Evolutionary conservation across 176 grass and related monocot species (phyloP).

Genomic region (Neostapfia colusana): DNA sequence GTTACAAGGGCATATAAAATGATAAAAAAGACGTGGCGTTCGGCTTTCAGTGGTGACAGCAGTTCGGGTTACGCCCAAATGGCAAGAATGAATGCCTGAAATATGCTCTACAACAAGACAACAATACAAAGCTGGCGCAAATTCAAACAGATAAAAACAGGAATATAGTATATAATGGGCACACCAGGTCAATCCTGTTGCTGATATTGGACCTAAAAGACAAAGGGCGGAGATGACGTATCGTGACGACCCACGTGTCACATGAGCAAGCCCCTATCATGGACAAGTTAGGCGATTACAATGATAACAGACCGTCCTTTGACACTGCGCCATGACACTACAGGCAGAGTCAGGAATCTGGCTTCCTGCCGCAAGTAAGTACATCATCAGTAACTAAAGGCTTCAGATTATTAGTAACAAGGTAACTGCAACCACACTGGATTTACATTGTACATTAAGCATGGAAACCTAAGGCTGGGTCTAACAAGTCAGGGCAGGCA

Average conservation of each 20-base stretch:
- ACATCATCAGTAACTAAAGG: slow-evolving; percentile 48
- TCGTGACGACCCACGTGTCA: no score
- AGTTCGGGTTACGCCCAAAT: slow-evolving; percentile 18
- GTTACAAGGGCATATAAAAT: background rate
- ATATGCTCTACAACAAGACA: slow-evolving; percentile 3
- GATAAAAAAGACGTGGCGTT: background rate
- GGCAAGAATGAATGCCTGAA: background rate
- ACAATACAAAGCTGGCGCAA: background rate
- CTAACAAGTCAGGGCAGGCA: slow-evolving; percentile 31
- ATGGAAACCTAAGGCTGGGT: slow-evolving; percentile 40
- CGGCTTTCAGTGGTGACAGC: background rate
- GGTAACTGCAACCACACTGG: slow-evolving; percentile 48
- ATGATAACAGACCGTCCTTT: slow-evolving; percentile 12
- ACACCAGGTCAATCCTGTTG: slow-evolving; percentile 5
- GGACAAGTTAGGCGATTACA: slow-evolving; percentile 37
- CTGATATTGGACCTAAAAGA: background rate
- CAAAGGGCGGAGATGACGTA: no score
- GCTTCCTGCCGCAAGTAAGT: background rate
- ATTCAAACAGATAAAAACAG: background rate
- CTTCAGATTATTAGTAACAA: slow-evolving; percentile 50
- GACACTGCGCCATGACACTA: slow-evolving; percentile 8
- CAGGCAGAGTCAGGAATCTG: slow-evolving; percentile 33
- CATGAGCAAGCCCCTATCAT: no score
- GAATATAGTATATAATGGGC: no score
- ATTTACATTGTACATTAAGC: slow-evolving; percentile 61